Base-by-base conservation (phyloP, 2,329 filamentous ascomycete species). In the Sclerotinia nivalis region DNA sequence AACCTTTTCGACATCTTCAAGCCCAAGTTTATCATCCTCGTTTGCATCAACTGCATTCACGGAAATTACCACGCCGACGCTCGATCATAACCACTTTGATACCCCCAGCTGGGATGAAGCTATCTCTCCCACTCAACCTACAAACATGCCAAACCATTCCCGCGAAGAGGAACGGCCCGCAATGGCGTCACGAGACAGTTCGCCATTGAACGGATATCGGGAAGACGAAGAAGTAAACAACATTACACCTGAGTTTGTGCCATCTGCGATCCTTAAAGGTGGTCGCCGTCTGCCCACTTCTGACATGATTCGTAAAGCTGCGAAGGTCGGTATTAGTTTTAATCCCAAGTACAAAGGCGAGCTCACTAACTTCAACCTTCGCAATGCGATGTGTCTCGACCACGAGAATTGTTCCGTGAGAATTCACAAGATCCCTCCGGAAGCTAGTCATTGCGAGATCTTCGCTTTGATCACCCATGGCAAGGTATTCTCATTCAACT, bases 341-440 rank as follows among this genome's bases (percentile, higher is more conserved):
- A 70, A 69, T 45, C 68, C 64, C 2, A 68, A 72, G 37, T 72
- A 71, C 50, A 65, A 70, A 56, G 68, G 67, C 12, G 64, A 70
- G 12, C 31, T 70, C 25, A 70, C 61, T 22, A 49, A 49, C 20
- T 66, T 60, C 37, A 52, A 62, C 22, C 37, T 71, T 1, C 47
- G 70, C 12, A 72, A 72, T 65, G 62, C 52, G 0, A 25, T 59
- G 37, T 65, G 56, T 47, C 65, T 37, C 1, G 31, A 55, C 18
- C 12, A 69, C 10, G 58, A 68, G 10, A 73, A 70, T 15, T 73
- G 70, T 67, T 62, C 69, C 7, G 25, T 72, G 2, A 45, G 34
- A 20, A 65, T 72, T n/a, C 52, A 65, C 6, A 55, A 58, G 9
- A 62, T 72, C 25, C 40, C 31, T 28, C n/a, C 52, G 4, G 34